Evolutionary conservation across 2,329 filamentous ascomycete genomes (phyloP), one percentile per base, ranked within the genome.

Genomic region (Fusarium vanettenii): DNA sequence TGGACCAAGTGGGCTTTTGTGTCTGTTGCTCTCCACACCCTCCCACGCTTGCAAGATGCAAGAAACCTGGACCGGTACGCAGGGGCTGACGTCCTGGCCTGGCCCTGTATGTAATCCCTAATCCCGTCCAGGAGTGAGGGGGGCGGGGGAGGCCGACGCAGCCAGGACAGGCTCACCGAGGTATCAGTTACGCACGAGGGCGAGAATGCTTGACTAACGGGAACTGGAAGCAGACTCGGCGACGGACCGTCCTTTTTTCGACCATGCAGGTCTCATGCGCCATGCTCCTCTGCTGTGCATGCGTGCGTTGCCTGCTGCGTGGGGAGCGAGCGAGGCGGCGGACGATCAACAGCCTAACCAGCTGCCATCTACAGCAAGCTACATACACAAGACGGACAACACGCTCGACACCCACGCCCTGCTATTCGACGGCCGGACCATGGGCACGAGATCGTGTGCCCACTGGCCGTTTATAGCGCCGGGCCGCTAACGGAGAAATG

Each of bases 171-270:
- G 52, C 64, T 60, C 33, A 57, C 14, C 64, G 67, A 71, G 50
- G 63, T 64, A 69, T 61, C 41, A 68, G 57, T 76, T 74, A 77
- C 63, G 48, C 68, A 74, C 63, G 41, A 64, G 63, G 62, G 60
- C 41, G 55, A 52, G 56, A 74, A 74, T 66, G 60, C 67, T 68
- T 75, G 75, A 76, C 75, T 76, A 76, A 77, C 43, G 50, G 45
- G 64, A 72, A 74, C 66, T 68, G 43, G 48, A 48, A 37, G 48
- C 45, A 50, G 63, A 20, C 20, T 35, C 62, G 37, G 56, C 62
- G 64, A 55, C 41, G 63, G 22, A 29, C 37, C 29, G 64, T 52
- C n/a, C n/a, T 60, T 60, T 60, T 33, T 43, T 70, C 37, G 72
- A 60, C 48, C 48, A 74, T 69, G 59, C 60, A 52, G 48, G 48